Percentiles rank a stretch among this genome's conserved stretches.
Evolutionary conservation across 352 stramenopile species (phyloP).

Genomic region (Thalassiosira mediterranea): DNA sequence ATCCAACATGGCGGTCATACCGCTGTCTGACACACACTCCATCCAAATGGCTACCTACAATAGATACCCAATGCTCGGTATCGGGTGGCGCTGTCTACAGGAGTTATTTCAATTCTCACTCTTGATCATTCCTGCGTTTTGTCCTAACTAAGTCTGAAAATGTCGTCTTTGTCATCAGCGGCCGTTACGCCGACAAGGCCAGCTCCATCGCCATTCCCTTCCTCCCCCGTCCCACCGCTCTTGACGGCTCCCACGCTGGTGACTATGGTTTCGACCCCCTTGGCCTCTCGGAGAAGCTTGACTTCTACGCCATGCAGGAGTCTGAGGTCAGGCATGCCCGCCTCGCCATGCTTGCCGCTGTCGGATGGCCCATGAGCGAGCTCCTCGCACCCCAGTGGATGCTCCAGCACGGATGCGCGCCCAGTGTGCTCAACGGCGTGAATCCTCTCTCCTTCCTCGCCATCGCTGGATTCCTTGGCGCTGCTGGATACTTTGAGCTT

Average conservation of each 20-base stretch:
- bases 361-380: conserved; percentile 80
- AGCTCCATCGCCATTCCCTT: conserved; percentile 74
- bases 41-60: too few species aligned
- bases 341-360: conserved; percentile 81
- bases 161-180: conserved; percentile 34
- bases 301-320: conserved; percentile 78
- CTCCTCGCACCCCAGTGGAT: conserved; percentile 68
- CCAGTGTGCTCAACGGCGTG: conserved; percentile 80
- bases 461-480: conserved; percentile 61
- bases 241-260: conserved; percentile 78
- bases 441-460: conserved; percentile 63
- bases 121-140: too few species aligned
- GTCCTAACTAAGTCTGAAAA: not conserved
- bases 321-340: conserved; percentile 76
- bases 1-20: conserved; percentile 26
- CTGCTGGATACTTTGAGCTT: conserved; percentile 68
- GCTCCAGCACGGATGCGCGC: conserved; percentile 65
- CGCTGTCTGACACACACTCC: conserved; percentile 44
- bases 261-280: conserved; percentile 83
- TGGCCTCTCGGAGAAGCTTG: conserved; percentile 66
- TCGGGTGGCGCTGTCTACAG: too few species aligned
- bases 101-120: too few species aligned
- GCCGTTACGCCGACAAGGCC: conserved; percentile 60
- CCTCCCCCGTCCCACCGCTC: conserved; percentile 58
- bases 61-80: too few species aligned